A percentile compares a stretch with the other conserved stretches of the same genome.
Evolutionary conservation across 495 filamentous ascomycete species (phyloP).

Genomic region (Penicillium subrubescens): DNA sequence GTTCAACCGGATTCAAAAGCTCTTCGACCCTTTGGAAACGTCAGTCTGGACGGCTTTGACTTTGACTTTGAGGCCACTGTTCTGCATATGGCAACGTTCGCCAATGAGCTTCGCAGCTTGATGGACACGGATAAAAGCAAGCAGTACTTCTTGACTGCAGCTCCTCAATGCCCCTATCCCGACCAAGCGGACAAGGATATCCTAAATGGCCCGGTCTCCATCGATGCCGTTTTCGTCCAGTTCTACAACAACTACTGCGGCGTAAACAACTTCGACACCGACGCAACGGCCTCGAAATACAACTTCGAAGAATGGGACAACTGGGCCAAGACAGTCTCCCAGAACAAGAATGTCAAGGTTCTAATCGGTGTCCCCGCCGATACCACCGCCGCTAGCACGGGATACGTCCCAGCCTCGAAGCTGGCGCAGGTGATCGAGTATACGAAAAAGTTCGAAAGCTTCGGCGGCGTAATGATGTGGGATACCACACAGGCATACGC

Average conservation of each 20-base stretch:
- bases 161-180: slow-evolving; percentile 69
- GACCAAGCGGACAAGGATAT: slow-evolving; percentile 61
- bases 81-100: slow-evolving; percentile 56
- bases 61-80: slow-evolving; percentile 62
- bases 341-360: slow-evolving; percentile 66
- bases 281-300: slow-evolving; percentile 57
- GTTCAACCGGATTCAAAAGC: slow-evolving; percentile 21
- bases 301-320: slow-evolving; percentile 72
- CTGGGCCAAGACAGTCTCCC: slow-evolving; percentile 64
- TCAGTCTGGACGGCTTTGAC: slow-evolving; percentile 72
- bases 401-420: slow-evolving; percentile 52
- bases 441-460: slow-evolving; percentile 56
- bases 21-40: slow-evolving; percentile 64
- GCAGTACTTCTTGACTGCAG: slow-evolving; percentile 62
- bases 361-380: slow-evolving; percentile 67
- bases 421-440: slow-evolving; percentile 54
- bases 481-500: slow-evolving; percentile 63
- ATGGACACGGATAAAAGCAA: slow-evolving; percentile 54
- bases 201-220: slow-evolving; percentile 51
- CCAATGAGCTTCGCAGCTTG: slow-evolving; percentile 53
- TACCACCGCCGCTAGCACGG: slow-evolving; percentile 56
- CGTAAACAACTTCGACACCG: slow-evolving; percentile 50
- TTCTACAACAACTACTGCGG: slow-evolving; percentile 80
- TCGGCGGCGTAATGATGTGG: slow-evolving; percentile 76
- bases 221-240: slow-evolving; percentile 70